Evolutionary conservation across 2,329 filamentous ascomycete genomes (phyloP), one percentile per base, ranked within the genome.

Genomic region (Hypoxylon sp.): DNA sequence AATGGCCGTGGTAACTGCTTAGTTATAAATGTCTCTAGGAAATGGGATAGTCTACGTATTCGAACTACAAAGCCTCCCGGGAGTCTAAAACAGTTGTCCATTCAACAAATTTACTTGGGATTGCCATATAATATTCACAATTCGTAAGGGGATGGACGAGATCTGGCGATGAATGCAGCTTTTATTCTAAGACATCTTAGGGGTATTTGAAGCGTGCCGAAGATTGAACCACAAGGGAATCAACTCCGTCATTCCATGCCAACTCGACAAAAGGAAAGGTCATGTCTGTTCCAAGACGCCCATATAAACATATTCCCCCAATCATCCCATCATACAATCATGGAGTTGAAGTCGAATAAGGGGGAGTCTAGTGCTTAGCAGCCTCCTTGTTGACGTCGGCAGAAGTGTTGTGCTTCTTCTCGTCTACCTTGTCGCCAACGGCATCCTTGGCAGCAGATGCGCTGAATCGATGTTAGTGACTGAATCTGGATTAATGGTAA

Each of bases 391-490:
- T 75, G 69, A 79, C 72, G 2, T 77, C 74, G 57, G 77, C 77
- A 30, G 76, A 77, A 59, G 75, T 77, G 75, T 76, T 75, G 70
- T 79, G 59, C 76, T 78, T 78, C 75, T 75, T 70, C 77, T 84
- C 84, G 61, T 81, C 56, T 20, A 80, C 53, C 83, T 85, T 85
- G 81, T 86, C 84, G 37, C 79, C 75, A 0, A 82, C 35, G 46
- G 84, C 84, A 42, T 86, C 83, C 80, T 85, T 85, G 72, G 83
- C 81, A n/a, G 84, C 84, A 7, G 80, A 79, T 69, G 81, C 80
- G 68, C 84, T 85, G 66, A 33, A 8, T 5, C 46, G 14, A 7
- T 56, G 56, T 84, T 78, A 82, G 68, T 4, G 46, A n/a, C 51
- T n/a, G 30, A 13, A 2, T 8, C 3, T 0, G 3, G 5, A 46